A percentile compares a stretch with the other conserved stretches of the same genome.
Evolutionary conservation across 345 rosid genomes (phyloP).

Genomic region (Aethionema arabicum): DNA sequence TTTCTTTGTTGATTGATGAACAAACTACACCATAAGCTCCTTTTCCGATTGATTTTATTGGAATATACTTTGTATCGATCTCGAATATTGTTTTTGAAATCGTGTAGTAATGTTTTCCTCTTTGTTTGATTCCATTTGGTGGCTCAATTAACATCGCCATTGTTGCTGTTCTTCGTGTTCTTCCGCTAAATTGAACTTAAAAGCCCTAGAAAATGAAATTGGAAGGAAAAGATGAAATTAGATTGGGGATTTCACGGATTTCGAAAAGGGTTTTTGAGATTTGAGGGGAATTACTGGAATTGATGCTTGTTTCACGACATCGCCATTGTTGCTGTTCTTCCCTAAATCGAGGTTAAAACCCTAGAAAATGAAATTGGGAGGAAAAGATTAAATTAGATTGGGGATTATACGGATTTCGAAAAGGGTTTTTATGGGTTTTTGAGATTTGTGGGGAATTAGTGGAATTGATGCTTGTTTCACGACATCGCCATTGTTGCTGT

Average conservation of each 20-base stretch:
- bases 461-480: too few relatives aligned
- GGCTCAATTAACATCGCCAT: conserved; percentile 77
- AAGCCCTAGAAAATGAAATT: not conserved
- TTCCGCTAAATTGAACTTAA: conserved; percentile 10
- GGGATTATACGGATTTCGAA: not conserved
- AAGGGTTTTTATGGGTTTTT: conserved; percentile 1
- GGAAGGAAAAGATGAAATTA: not conserved
- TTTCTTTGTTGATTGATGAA: conserved; percentile 60
- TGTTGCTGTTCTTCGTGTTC: conserved; percentile 12
- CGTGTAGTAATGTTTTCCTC: conserved; percentile 64
- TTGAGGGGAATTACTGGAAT: conserved; percentile 13
- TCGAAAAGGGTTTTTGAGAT: not conserved
- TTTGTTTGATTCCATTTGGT: conserved; percentile 52
- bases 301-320: too few relatives aligned
- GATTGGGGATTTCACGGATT: not conserved
- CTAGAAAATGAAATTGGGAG: not conserved
- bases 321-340: too few relatives aligned
- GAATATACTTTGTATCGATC: conserved; percentile 64
- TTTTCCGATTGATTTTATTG: conserved; percentile 66
- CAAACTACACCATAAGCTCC: conserved; percentile 75
- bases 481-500: conserved; percentile 55
- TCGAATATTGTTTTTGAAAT: conserved; percentile 70
- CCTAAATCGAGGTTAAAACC: conserved; percentile 4
- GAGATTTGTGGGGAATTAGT: not conserved
- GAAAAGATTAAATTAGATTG: not conserved